These are phyloP conservation scores for Russula griseocarnosa DNA, from an alignment of 768 basidiomycete species.

Conservation along the genomic window DNA sequence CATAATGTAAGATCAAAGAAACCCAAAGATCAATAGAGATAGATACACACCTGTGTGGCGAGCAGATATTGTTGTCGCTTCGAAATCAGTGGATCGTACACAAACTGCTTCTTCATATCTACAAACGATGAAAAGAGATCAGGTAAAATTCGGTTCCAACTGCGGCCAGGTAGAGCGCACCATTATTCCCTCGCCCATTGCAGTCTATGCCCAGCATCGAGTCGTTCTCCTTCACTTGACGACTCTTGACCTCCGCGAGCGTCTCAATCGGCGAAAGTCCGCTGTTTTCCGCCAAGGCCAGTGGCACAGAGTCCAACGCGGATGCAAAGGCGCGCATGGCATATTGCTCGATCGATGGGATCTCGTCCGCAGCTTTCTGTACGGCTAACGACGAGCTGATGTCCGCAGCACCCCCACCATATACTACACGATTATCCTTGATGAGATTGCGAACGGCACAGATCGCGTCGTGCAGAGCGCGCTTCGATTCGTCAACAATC, in stretches of 20 bases:
- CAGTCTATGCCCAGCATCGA: constrained; percentile 92
- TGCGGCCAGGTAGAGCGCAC: constrained; percentile 41
- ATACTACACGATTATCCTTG: constrained; percentile 93
- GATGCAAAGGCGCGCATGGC: constrained; percentile 99
- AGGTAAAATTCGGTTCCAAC: neutral
- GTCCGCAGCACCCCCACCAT: constrained; percentile 97
- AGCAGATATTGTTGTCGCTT: constrained; percentile 96
- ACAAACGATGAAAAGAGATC: constrained; percentile 4
- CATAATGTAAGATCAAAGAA: constrained; percentile 8
- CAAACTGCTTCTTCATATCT: constrained; percentile 99
- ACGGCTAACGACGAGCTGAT: constrained; percentile 94
- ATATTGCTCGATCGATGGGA: constrained; percentile 97
- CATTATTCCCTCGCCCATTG: constrained; percentile 77
- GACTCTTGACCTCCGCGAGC: constrained; percentile 89
- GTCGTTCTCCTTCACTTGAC: constrained; percentile 84
- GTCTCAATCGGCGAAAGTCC: constrained; percentile 96
- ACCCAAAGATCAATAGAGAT: constrained; percentile 1
- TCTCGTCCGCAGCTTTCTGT: constrained; percentile 93
- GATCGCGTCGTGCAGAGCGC: constrained; percentile 94
- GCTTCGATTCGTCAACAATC: constrained; percentile 99
- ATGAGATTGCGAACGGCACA: constrained; percentile 96
- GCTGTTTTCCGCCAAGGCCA: constrained; percentile 97
- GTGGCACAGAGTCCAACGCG: constrained; percentile 90
- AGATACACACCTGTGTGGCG: constrained; percentile 76
- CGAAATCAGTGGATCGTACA: constrained; percentile 95